A percentile compares a stretch with the other conserved stretches of the same genome.
Evolutionary conservation across 148 eudicot genomes (phyloP).

Genomic region (Diospyros kaki): DNA sequence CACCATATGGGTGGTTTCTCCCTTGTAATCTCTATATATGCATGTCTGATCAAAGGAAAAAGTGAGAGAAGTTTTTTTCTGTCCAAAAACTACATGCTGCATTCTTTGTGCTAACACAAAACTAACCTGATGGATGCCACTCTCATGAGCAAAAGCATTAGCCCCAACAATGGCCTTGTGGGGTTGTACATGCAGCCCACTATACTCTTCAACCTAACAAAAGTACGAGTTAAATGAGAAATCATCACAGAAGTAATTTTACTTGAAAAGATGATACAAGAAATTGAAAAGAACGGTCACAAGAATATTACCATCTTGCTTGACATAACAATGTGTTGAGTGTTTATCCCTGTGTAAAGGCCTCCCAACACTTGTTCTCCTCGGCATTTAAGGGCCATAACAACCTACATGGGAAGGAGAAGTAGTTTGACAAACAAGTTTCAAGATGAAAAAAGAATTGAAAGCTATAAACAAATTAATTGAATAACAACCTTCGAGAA

Average conservation of each 20-base stretch:
- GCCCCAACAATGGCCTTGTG: conserved; percentile 67
- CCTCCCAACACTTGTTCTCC: conserved; percentile 48
- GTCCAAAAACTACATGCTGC: neutral
- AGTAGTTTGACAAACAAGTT: neutral
- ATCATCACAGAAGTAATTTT: neutral
- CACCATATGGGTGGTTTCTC: too few species aligned
- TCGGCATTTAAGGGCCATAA: conserved; percentile 57
- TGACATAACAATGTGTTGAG: conserved; percentile 47
- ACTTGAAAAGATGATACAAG: neutral
- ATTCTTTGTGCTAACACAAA: neutral
- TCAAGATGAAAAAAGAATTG: neutral
- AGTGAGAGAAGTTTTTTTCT: too few species aligned
- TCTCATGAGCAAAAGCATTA: conserved; percentile 65
- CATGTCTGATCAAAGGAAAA: too few species aligned
- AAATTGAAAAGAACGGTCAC: neutral
- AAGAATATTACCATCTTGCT: conserved; percentile 52
- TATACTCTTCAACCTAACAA: conserved; percentile 50
- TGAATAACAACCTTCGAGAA: too few species aligned
- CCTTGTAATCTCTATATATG: too few species aligned
- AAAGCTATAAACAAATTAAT: neutral
- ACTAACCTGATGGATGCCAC: conserved; percentile 59
- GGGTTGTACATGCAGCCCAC: conserved; percentile 50
- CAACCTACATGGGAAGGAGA: conserved; percentile 37
- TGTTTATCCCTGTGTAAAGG: conserved; percentile 52
- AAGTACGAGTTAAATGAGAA: neutral